phyloP scores from a whole-genome alignment of 176 grass and related monocot species.

The Carex cristatella region DNA sequence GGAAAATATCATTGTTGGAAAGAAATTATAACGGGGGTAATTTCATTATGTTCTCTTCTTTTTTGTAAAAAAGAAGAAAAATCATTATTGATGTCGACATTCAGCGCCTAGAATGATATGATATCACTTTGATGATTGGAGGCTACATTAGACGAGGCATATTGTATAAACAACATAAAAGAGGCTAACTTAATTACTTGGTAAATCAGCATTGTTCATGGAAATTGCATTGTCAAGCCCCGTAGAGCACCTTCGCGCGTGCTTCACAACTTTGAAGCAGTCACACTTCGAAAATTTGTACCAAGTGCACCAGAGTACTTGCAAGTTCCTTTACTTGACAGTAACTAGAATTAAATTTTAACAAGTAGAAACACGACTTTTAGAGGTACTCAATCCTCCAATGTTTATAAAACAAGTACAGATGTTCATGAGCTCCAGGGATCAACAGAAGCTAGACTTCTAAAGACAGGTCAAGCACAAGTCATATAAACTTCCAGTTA shows the following conservation, averaged over 20 bases:
- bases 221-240: neutral
- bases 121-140: neutral
- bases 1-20: neutral
- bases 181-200: conserved; percentile 2
- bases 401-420: neutral
- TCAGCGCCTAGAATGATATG: neutral
- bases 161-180: neutral
- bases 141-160: neutral
- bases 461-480: neutral
- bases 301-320: neutral
- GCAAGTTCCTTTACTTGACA: neutral
- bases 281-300: neutral
- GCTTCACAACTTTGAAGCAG: neutral
- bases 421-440: neutral
- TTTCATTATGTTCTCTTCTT: neutral
- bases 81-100: neutral
- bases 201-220: neutral
- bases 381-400: neutral
- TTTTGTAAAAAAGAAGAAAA: neutral
- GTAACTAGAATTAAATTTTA: neutral
- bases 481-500: neutral
- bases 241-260: neutral
- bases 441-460: neutral
- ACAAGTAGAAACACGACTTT: neutral
- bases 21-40: neutral